Base-by-base conservation (phyloP, 257 asterid genomes). In the Perilla frutescens region DNA sequence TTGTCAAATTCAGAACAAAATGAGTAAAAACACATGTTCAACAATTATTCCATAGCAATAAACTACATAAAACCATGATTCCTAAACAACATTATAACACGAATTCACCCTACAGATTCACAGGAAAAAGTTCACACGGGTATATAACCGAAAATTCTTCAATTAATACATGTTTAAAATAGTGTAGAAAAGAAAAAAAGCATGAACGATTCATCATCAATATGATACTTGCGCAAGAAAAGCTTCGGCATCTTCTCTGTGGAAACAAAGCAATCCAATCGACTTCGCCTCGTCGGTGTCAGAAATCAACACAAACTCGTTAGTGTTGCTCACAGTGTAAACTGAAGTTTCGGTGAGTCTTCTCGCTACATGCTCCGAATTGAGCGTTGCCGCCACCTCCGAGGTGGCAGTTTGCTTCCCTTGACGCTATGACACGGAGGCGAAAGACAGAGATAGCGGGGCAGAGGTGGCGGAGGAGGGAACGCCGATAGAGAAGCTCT, bases 221-320 rank as follows among this genome's bases (percentile, higher is more conserved):
- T 29, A 34, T 1, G 20, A 5, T 51, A 91, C 99, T 98, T 94
- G 97, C 55, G 99, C 96, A 11, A 92, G 96, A 79, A 90, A 94
- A 66, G 97, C 84, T 53, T 94, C 96, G 57, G 99, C 99, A 29
- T 94, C 99, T 77, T 94, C 97, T 49, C 79, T 82, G 51, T 98
- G 98, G 57, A 94, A 94, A 67, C 99, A 91, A 65, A 94, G 91
- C 81, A 94, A 83, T 11, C 99, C 98, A 57, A 94, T 94, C 51
- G 99, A 91, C 85, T 92, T 94, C 29, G 76, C 80, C 13, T 92
- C 88, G 43, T 82, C 81, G 1, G 93, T 81, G 68, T 94, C 93
- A 64, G 99, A 94, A 53, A 94, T 85, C 68, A 94, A 88, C 72
- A 94, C 96, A 70, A 94, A 94, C 68, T 94, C 99, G 68, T 87